Percentiles rank a stretch among this genome's conserved stretches.
These are phyloP conservation scores for Chloropicon primus DNA, from an alignment of 139 green algal genomes.

Conservation along the genomic window DNA sequence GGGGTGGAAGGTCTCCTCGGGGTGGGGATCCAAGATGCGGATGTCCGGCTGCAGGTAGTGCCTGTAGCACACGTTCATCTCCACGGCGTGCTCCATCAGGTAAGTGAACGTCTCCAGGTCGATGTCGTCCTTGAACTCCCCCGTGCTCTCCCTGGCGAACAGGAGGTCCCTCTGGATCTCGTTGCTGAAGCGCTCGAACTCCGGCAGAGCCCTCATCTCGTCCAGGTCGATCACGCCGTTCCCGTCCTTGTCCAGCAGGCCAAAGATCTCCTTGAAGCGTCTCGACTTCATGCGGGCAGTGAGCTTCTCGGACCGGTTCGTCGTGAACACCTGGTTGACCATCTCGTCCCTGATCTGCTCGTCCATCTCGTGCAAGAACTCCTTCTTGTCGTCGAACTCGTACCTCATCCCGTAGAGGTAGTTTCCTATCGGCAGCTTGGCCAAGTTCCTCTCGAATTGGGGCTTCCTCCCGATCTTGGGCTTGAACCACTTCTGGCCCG, in stretches of 20 bases:
- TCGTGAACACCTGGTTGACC: slow-evolving; percentile 1
- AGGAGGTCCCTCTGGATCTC: not conserved
- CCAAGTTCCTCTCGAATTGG: slow-evolving; percentile 20
- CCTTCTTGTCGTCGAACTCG: slow-evolving; percentile 26
- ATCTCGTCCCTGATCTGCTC: slow-evolving; percentile 11
- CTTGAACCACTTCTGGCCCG: slow-evolving; percentile 44
- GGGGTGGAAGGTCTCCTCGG: not conserved
- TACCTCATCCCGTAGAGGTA: slow-evolving; percentile 45
- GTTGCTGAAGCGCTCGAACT: not conserved
- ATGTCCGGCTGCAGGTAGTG: not conserved
- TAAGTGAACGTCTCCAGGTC: not conserved
- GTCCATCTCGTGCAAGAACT: slow-evolving; percentile 6
- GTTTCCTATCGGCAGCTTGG: slow-evolving; percentile 36
- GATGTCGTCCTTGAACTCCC: not conserved
- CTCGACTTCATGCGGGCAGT: not conserved
- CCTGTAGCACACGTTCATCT: not conserved
- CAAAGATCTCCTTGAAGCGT: not conserved
- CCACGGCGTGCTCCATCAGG: not conserved
- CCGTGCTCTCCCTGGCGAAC: not conserved
- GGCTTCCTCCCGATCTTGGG: slow-evolving; percentile 41
- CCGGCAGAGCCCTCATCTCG: not conserved
- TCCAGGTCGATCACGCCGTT: not conserved
- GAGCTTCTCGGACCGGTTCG: not conserved
- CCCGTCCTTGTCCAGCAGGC: not conserved
- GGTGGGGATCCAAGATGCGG: not conserved